Evolutionary conservation across 441 rosid species (phyloP).

Genomic region (Lepidium campestre): DNA sequence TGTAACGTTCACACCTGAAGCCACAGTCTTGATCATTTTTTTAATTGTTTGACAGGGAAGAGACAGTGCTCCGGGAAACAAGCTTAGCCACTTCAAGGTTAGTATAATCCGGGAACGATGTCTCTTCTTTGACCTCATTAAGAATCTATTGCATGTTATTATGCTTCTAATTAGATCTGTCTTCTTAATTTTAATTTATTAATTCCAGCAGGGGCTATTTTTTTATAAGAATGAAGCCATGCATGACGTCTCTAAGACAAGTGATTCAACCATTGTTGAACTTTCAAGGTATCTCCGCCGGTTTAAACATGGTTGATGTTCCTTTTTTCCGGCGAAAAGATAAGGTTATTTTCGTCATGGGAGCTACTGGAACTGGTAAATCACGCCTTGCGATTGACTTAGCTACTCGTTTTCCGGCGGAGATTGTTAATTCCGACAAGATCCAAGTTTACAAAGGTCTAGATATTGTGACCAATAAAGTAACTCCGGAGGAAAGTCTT

Average conservation of each 20-base stretch:
- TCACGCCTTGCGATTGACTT: conserved; percentile 75
- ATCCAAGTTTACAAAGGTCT: conserved; percentile 75
- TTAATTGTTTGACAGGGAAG: conserved; percentile 30
- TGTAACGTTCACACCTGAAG: not conserved
- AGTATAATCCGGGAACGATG: conserved; percentile 18
- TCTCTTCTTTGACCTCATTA: conserved; percentile 13
- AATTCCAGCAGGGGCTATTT: conserved; percentile 17
- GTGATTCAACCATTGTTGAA: conserved; percentile 45
- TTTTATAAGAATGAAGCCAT: conserved; percentile 39
- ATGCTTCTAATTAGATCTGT: conserved; percentile 23
- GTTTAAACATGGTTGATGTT: conserved; percentile 31
- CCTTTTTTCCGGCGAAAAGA: conserved; percentile 47
- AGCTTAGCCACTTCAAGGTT: conserved; percentile 32
- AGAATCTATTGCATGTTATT: conserved; percentile 29
- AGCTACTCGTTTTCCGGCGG: conserved; percentile 58
- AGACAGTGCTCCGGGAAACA: conserved; percentile 29
- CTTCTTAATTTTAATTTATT: conserved; percentile 7
- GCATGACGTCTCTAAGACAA: conserved; percentile 43
- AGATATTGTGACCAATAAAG: conserved; percentile 62
- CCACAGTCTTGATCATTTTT: too few species aligned
- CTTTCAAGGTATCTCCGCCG: conserved; percentile 32
- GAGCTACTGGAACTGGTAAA: conserved; percentile 77
- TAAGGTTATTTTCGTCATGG: conserved; percentile 67
- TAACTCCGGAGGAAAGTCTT: conserved; percentile 53
- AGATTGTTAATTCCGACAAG: conserved; percentile 71